Evolutionary conservation across 768 basidiomycete genomes (phyloP).

Genomic region (Podaxis mareebaensis): DNA sequence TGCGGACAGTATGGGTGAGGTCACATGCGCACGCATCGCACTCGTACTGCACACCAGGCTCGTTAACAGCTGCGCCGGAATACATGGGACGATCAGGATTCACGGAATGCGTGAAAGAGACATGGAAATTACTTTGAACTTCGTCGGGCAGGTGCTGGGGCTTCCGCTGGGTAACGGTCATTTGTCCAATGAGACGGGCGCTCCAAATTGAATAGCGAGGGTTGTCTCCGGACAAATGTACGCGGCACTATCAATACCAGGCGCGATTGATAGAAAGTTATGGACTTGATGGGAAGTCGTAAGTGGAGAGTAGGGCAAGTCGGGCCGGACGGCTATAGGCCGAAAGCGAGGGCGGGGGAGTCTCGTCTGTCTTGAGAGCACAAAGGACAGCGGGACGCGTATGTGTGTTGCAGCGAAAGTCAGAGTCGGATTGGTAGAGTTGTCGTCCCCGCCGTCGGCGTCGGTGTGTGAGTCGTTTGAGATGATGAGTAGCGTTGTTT

Average conservation of each 20-base stretch:
- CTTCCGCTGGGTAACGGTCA: slow-evolving; percentile 72
- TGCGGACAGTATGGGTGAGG: slow-evolving; percentile 94
- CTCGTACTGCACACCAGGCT: slow-evolving; percentile 79
- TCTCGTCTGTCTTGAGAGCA: not conserved
- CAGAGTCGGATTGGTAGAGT: not conserved
- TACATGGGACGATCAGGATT: slow-evolving; percentile 16
- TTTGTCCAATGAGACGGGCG: slow-evolving; percentile 24
- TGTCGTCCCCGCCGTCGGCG: slow-evolving; percentile 14
- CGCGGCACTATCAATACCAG: not conserved
- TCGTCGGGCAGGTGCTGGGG: slow-evolving; percentile 65
- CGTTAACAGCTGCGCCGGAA: slow-evolving; percentile 59
- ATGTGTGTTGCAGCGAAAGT: not conserved
- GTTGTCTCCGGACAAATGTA: not conserved
- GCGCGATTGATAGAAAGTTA: slow-evolving; percentile 15
- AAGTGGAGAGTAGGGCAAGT: slow-evolving; percentile 3
- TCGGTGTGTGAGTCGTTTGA: slow-evolving; percentile 16
- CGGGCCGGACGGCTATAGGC: slow-evolving; percentile 9
- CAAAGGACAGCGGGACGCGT: not conserved
- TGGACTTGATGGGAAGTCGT: slow-evolving; percentile 15
- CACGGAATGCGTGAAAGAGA: slow-evolving; percentile 19
- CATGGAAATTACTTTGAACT: slow-evolving; percentile 52
- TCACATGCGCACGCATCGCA: slow-evolving; percentile 87
- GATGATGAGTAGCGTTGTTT: slow-evolving; percentile 20
- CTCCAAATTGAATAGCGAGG: not conserved
- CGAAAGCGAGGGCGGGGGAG: not conserved